phyloP scores from a whole-genome alignment of 225 moss, liverwort and hornwort genomes.

The Marchantia paleacea region DNA sequence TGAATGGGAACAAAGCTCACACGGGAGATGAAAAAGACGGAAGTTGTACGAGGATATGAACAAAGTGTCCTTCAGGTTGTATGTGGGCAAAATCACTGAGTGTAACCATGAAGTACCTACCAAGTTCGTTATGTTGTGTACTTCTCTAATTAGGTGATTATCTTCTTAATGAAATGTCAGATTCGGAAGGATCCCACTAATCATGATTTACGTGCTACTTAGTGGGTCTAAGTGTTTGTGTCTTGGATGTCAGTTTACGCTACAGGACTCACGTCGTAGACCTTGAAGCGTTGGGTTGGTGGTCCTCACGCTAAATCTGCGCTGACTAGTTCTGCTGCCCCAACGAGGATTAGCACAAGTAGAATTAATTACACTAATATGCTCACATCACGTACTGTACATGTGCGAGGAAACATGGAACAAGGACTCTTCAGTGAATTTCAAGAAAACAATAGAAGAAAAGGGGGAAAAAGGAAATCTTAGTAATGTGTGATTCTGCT shows the following conservation, averaged over 20 bases:
- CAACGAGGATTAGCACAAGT: neutral
- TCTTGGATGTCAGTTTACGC: neutral
- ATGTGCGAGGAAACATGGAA: neutral
- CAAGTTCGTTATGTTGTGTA: neutral
- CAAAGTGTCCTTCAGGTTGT: no score
- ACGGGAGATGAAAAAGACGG: no score
- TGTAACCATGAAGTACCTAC: neutral
- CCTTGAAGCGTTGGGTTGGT: neutral
- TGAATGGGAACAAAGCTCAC: no score
- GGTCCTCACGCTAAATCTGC: neutral
- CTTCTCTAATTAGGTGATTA: neutral
- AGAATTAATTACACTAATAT: neutral
- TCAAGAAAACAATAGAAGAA: no score
- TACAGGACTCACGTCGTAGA: neutral
- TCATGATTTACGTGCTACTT: slow-evolving; percentile 4
- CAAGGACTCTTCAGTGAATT: no score
- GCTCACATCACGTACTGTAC: neutral
- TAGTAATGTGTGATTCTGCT: no score
- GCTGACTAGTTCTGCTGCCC: neutral
- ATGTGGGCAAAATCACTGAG: neutral
- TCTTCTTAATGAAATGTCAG: neutral
- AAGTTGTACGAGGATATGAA: no score
- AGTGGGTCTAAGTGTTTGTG: neutral
- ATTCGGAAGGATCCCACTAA: neutral
- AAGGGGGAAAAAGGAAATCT: neutral